A percentile compares a stretch with the other conserved stretches of the same genome.
These are phyloP conservation scores for Colletotrichum navitas DNA, from an alignment of 2,329 filamentous ascomycete species.

Conservation along the genomic window DNA sequence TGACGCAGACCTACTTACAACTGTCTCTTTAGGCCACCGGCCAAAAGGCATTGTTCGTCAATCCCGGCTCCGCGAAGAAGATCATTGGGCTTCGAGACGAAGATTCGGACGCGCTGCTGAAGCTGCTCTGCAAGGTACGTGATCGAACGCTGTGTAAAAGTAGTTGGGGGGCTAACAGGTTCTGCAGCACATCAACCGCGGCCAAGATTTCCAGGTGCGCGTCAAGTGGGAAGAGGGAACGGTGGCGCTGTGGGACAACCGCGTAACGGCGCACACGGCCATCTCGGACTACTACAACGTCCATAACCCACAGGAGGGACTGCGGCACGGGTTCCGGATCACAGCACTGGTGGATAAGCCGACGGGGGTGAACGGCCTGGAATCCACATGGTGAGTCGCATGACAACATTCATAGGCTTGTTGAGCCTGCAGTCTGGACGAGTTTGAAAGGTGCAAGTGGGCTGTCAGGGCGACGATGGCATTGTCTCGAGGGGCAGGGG, in stretches of 20 bases:
- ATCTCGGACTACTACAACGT: slow-evolving; percentile 60
- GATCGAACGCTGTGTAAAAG: too few relatives aligned
- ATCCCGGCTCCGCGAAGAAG: slow-evolving; percentile 71
- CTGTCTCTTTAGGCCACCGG: slow-evolving; percentile 38
- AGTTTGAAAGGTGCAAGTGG: slow-evolving; percentile 10
- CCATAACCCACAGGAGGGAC: slow-evolving; percentile 54
- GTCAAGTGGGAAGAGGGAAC: slow-evolving; percentile 75
- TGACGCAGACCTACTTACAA: too few relatives aligned
- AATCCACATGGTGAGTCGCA: slow-evolving; percentile 51
- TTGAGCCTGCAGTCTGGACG: slow-evolving; percentile 15
- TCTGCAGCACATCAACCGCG: slow-evolving; percentile 58
- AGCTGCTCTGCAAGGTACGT: slow-evolving; percentile 71
- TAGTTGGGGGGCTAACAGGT: background rate
- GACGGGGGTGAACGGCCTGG: slow-evolving; percentile 53
- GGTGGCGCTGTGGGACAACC: slow-evolving; percentile 78
- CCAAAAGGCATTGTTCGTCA: slow-evolving; percentile 49
- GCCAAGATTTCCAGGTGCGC: slow-evolving; percentile 77
- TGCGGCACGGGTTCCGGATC: slow-evolving; percentile 57
- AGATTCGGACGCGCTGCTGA: slow-evolving; percentile 81
- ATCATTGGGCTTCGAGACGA: slow-evolving; percentile 90
- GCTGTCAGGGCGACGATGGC: background rate
- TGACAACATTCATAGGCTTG: slow-evolving; percentile 6
- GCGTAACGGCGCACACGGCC: slow-evolving; percentile 62
- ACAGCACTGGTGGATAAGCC: slow-evolving; percentile 56
- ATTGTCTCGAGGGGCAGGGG: background rate